Evolutionary conservation across 2,329 filamentous ascomycete species (phyloP), one percentile per base, ranked within the genome.

Genomic region (Keithomyces neogunnii): DNA sequence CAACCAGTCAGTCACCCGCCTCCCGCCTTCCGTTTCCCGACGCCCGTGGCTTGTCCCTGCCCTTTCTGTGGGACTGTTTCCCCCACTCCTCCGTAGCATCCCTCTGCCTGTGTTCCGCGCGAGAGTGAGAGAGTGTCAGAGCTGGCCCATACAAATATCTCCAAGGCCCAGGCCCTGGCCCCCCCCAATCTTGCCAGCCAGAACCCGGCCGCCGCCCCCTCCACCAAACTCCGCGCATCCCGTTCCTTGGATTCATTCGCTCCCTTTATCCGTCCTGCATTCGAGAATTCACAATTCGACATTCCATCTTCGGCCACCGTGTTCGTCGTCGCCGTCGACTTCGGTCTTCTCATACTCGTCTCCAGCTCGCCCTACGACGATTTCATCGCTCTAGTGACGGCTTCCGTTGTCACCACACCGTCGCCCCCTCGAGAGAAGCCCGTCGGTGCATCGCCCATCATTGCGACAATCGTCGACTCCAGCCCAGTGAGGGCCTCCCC

Each of bases 401-500:
- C 26, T 5, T 38, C 43, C 39, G 38, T 38, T 32, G 38, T 26
- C 47, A 19, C 28, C 7, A 19, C 5, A 35, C 44, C 8, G 30
- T 46, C 44, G 5, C 31, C 8, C 31, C 28, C 30, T 5, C 28
- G 11, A 35, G 28, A 10, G n/a, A 46, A 46, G 44, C 44, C 30
- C 36, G 11, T 13, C 6, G 45, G 50, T 19, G 46, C 44, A 19
- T 13, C 2, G 48, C 50, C 19, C 48, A 45, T 19, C 39, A 62
- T 63, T 61, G 53, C 48, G 48, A 52, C 51, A 45, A 45, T 48
- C 45, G 19, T 19, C 19, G 19, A 19, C 39, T 39, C 36, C 30
- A 46, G 42, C 50, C 44, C 49, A 51, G 52, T 48, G 50, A 50
- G 50, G 52, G 54, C 48, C 52, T 44, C 45, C 48, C 51, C 53